Conservation (phyloP, 495 filamentous ascomycete species). For the Hyphodiscus hymeniophilus region DNA sequence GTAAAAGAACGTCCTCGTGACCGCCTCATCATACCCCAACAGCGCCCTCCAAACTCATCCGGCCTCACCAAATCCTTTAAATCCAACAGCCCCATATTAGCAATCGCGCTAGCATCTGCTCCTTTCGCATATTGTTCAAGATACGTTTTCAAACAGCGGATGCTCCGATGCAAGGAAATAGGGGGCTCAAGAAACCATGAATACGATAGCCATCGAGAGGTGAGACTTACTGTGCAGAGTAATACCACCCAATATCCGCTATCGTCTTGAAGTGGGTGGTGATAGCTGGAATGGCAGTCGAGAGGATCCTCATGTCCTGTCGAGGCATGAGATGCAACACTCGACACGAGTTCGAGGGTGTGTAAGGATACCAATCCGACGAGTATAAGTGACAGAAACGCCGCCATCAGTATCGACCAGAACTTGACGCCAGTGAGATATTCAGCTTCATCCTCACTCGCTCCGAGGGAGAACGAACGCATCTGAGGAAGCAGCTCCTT, state of each 20-base stretch:
- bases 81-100: background rate
- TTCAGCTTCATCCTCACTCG: background rate
- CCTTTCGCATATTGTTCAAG: background rate
- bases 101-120: background rate
- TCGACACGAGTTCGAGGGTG: no score
- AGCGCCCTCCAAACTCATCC: conserved; percentile 20
- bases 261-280: background rate
- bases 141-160: no score
- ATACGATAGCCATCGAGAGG: no score
- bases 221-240: background rate
- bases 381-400: background rate
- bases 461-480: no score
- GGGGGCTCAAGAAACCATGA: no score
- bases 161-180: no score
- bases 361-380: background rate
- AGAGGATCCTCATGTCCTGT: background rate
- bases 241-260: background rate
- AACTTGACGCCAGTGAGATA: background rate
- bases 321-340: background rate
- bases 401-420: background rate
- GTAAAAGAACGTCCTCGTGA: conserved; percentile 27
- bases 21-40: conserved; percentile 25
- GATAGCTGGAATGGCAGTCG: background rate
- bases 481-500: no score
- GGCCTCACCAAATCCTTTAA: conserved; percentile 11